Conservation (phyloP, 1,284 basidiomycete genomes). For the Afroboletus lepidellus region DNA sequence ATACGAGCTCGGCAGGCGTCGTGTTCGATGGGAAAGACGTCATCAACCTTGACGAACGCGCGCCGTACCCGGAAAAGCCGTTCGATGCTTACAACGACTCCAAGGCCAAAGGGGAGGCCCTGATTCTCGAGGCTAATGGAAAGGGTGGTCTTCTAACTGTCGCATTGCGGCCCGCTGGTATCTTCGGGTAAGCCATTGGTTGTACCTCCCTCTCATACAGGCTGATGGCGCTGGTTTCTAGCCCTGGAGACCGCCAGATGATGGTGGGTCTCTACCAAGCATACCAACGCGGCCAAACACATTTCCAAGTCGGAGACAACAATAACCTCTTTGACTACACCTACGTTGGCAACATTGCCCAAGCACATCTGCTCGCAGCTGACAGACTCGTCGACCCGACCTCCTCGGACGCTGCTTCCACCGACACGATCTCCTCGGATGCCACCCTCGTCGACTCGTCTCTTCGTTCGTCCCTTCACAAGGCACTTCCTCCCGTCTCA, state of each 20-base stretch:
- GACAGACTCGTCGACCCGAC: constrained; percentile 67
- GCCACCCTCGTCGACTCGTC: constrained; percentile 20
- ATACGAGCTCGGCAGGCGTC: constrained; percentile 93
- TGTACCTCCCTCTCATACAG: background rate
- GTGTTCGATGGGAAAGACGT: constrained; percentile 86
- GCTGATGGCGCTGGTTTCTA: constrained; percentile 32
- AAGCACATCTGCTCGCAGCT: constrained; percentile 92
- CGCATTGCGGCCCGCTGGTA: constrained; percentile 91
- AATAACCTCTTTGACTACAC: constrained; percentile 97
- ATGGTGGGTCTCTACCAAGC: constrained; percentile 82
- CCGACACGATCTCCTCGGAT: constrained; percentile 13
- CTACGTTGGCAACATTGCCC: constrained; percentile 94
- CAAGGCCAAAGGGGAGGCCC: constrained; percentile 89
- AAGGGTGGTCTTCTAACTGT: constrained; percentile 83
- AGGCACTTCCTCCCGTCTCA: constrained; percentile 62
- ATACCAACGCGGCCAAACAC: constrained; percentile 80
- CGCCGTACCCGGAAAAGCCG: constrained; percentile 71
- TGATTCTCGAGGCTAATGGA: constrained; percentile 86
- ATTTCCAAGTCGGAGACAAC: constrained; percentile 94
- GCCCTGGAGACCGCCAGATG: constrained; percentile 89
- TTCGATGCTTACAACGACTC: constrained; percentile 96
- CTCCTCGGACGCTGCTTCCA: constrained; percentile 7
- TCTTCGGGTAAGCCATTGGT: constrained; percentile 75
- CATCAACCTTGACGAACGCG: constrained; percentile 87
- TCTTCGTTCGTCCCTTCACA: constrained; percentile 41